These are phyloP conservation scores for Pisolithus marmoratus DNA, from an alignment of 768 basidiomycete genomes.

Conservation along the genomic window DNA sequence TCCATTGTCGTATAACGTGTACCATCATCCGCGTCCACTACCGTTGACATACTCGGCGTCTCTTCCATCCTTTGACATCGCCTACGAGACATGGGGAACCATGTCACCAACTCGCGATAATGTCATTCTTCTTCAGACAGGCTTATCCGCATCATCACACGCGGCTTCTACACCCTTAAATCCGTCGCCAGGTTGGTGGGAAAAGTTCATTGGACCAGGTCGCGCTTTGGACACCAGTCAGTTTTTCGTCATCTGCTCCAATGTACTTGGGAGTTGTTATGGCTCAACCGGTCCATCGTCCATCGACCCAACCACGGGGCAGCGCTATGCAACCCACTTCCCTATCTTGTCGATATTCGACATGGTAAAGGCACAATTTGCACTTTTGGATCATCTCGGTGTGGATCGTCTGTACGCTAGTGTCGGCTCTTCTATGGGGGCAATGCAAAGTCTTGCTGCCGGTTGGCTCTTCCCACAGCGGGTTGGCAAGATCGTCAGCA, in stretches of 20 bases:
- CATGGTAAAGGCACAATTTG: conserved; percentile 94
- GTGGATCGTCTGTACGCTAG: conserved; percentile 86
- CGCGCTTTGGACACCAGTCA: conserved; percentile 89
- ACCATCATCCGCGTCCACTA: conserved; percentile 58
- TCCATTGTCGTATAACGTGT: conserved; percentile 67
- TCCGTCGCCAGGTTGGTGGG: conserved; percentile 93
- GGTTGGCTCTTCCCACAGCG: conserved; percentile 88
- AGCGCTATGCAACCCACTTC: conserved; percentile 84
- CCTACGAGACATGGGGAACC: conserved; percentile 97
- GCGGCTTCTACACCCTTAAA: conserved; percentile 78
- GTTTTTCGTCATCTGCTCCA: conserved; percentile 93
- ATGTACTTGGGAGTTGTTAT: conserved; percentile 96
- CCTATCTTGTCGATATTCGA: conserved; percentile 93
- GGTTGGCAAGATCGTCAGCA: conserved; percentile 86
- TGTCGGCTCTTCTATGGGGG: conserved; percentile 96
- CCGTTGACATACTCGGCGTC: conserved; percentile 55
- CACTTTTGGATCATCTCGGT: conserved; percentile 75
- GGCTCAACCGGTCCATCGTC: conserved; percentile 95
- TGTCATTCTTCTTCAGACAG: conserved; percentile 92
- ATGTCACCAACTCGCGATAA: conserved; percentile 76
- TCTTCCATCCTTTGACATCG: conserved; percentile 74
- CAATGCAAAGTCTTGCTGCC: conserved; percentile 95
- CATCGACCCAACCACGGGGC: conserved; percentile 58
- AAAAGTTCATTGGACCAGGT: conserved; percentile 95
- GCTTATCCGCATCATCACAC: conserved; percentile 93